Evolutionary conservation across 257 asterid species (phyloP), one percentile per base, ranked within the genome.

Genomic region (Petunia axillaris): DNA sequence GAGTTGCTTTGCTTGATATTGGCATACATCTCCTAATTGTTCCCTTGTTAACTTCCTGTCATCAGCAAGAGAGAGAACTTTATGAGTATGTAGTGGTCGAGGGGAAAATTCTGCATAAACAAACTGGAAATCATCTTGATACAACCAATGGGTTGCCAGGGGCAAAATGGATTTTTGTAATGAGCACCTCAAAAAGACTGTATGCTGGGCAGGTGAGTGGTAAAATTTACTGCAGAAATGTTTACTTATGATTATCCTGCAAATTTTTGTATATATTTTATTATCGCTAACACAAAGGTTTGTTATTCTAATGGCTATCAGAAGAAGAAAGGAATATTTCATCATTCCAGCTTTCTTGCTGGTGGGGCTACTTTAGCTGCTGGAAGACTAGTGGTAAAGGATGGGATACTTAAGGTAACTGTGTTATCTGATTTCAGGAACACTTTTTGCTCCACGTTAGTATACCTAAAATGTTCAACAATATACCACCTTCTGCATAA

Each of bases 321-420:
- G 98, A 95, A 95, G 86, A 88, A 83, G 94, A 95, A 94, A 86
- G 99, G 98, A 48, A 48, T 44, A 64, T 95, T 95, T 85, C 98
- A 95, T 85, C 99, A 95, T 89, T 95, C 99, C 75, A 95, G 98
- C 81, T 95, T 95, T 84, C 97, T 95, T 6, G 99, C 99, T 35
- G 99, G 99, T 74, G 99, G 98, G 16, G 97, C 90, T 78, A 93
- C 95, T 74, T 81, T 92, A 82, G 98, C 99, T 86, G 97, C 99
- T 76, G 99, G 99, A 82, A 93, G 97, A 87, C 92, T 95, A 70
- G 84, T 57, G 76, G 97, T 87, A 78, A 87, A 84, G 66, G 88
- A 89, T 76, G 99, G 99, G 71, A 81, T 85, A 75, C 96, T 91
- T 64, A 82, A 92, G 97, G 98, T 96, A 88, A 76, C 13, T 74